Base-by-base conservation (phyloP, 1,139 yeast species). In the Yamadazyma dushanensis region DNA sequence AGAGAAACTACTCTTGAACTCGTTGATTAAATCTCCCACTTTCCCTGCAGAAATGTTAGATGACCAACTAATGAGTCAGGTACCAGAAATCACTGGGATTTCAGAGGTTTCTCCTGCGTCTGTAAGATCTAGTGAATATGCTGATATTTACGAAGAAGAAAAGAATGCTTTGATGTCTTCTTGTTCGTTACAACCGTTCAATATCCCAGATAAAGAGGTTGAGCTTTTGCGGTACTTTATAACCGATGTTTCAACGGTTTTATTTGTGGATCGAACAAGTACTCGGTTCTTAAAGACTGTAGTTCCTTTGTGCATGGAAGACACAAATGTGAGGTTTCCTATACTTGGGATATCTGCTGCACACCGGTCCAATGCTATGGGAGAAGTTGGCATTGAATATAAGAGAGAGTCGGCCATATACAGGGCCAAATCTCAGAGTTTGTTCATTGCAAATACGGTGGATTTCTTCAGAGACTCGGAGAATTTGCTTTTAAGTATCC, bases 221-320 rank as follows among this genome's bases (percentile, higher is more conserved):
- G 48, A 41, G 14, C 38, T 52, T 7, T 21, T 52, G 15, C 32
- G 34, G 20, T 50, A 47, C 32, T 52, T 52, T 32, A 48, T 52
- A 14, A 42, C 42, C 15, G 50, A 51, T 20, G 54, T 52, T 3
- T 46, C 54, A 5, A 33, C 44, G 18, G 30, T 50, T 4, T 33
- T 52, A 13, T 51, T 51, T 35, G 54, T 44, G 6, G 56, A 51
- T 31, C 47, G 49, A 29, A 46, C 56, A 16, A 44, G 53, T 20
- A 48, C 51, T 16, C 34, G 43, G 15, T 51, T 52, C 25, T 29
- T 51, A 3, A 28, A 38, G 14, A 50, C 55, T 2, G 52, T 52
- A 4, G 42, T 52, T 6, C 56, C 56, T 2, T 38, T 48, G 14
- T 40, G 45, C 13, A 29, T 50, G 9, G 39, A 39, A 17, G 54